phyloP scores from a whole-genome alignment of 306 rosid genomes.

The Sindora glabra region DNA sequence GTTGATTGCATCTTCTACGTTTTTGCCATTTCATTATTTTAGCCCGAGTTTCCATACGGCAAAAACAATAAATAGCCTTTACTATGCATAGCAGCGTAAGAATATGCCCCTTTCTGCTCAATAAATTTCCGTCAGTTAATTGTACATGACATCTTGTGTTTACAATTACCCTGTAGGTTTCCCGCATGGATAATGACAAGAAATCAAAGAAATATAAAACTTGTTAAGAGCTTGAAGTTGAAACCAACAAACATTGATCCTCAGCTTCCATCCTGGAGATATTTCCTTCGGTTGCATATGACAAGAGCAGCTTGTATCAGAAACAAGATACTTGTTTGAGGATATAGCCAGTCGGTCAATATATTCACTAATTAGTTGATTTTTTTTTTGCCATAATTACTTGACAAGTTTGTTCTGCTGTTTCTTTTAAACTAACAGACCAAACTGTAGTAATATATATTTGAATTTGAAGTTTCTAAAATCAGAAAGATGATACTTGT shows the following conservation, averaged over 20 bases:
- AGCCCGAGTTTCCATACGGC: not conserved
- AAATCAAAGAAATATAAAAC: slow-evolving; percentile 29
- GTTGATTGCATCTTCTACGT: not conserved
- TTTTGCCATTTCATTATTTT: not conserved
- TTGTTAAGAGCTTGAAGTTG: slow-evolving; percentile 13
- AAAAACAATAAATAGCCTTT: too few relatives aligned
- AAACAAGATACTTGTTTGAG: not conserved
- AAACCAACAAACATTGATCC: slow-evolving; percentile 12
- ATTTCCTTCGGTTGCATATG: not conserved
- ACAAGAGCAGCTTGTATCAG: not conserved
- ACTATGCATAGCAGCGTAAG: not conserved
- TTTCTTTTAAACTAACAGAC: too few relatives aligned
- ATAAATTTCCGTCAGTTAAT: too few relatives aligned
- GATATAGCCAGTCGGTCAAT: not conserved
- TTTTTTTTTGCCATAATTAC: too few relatives aligned
- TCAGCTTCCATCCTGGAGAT: not conserved
- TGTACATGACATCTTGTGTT: not conserved
- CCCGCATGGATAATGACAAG: slow-evolving; percentile 42
- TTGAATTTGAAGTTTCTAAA: too few relatives aligned
- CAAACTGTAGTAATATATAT: too few relatives aligned
- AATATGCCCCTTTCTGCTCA: too few relatives aligned
- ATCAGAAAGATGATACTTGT: too few relatives aligned
- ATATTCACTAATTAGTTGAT: not conserved
- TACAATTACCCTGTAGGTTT: slow-evolving; percentile 34
- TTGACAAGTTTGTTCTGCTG: too few relatives aligned